Base-by-base conservation (phyloP, 2,329 filamentous ascomycete species). In the Apiospora malaysiana region DNA sequence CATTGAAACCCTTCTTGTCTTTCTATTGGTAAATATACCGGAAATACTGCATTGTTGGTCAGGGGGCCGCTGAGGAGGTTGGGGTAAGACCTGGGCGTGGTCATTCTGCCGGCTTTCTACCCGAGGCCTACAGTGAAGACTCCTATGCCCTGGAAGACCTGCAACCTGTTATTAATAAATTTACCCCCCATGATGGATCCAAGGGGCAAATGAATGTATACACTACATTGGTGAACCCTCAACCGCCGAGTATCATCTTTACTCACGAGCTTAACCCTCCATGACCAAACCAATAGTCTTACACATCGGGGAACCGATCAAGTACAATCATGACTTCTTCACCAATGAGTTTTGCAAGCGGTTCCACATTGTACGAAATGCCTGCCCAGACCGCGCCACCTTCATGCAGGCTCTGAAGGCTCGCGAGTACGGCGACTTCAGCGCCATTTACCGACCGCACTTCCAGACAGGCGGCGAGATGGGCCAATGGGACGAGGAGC, bases 391-490 rank as follows among this genome's bases (percentile, higher is more conserved):
- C 37, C 78, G 83, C 18, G 74, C 74, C 5, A 77, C 76, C 0
- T 86, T 86, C 67, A 83, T 83, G 27, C 75, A 78, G 32, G 83
- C 83, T 0, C 71, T 86, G 25, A 81, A 83, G 59, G 79, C 83
- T 2, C 77, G 79, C 16, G 80, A 79, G 47, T 69, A 63, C 65
- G 67, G 70, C 56, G 49, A 73, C 45, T 82, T 82, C 70, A 75
- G 81, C 21, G 88, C 86, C 71, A 82, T 87, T 73, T 88, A 90
- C 75, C 84, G 90, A 0, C 90, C 90, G 0, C 90, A 89, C 73
- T 92, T 88, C 85, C 85, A 87, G 69, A 89, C 88, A 0, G 90
- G 90, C 40, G 89, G 88, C 10, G 90, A 92, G 78, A 92, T 92
- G 90, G 88, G 88, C 14, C 84, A 83, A 14, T 92, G 90, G 89